Conservation (phyloP, 441 rosid genomes). For the Manihot esculenta region DNA sequence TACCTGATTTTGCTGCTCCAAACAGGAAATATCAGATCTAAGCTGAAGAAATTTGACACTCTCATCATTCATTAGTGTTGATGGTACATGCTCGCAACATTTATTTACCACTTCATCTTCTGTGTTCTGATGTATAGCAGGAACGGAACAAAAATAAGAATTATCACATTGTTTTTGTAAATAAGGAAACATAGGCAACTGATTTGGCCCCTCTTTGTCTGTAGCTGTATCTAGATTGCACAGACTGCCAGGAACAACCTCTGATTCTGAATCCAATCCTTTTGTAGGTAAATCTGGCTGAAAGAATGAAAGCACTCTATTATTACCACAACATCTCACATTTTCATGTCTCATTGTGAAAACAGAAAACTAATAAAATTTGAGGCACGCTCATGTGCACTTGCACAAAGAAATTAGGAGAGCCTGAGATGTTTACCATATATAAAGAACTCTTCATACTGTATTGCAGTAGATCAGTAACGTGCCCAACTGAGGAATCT, state of each 20-base stretch:
- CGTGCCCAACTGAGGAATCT: conserved; percentile 49
- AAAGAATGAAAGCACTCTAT: conserved; percentile 25
- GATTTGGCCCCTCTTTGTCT: conserved; percentile 35
- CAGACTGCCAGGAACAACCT: conserved; percentile 37
- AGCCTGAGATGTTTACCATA: conserved; percentile 46
- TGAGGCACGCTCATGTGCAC: conserved; percentile 3
- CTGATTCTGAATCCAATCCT: conserved; percentile 39
- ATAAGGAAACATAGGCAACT: conserved; percentile 33
- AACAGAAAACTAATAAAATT: conserved; percentile 19
- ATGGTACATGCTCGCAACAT: conserved; percentile 35
- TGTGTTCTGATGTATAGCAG: conserved; percentile 33
- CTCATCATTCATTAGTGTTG: conserved; percentile 41
- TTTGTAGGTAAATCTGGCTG: conserved; percentile 55
- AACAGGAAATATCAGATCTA: conserved; percentile 36
- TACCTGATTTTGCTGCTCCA: conserved; percentile 48
- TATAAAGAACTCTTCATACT: conserved; percentile 41
- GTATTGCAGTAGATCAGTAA: conserved; percentile 36
- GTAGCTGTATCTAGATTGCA: conserved; percentile 42
- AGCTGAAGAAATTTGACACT: conserved; percentile 35
- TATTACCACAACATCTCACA: conserved; percentile 24
- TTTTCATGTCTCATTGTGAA: conserved; percentile 9
- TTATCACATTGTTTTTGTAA: conserved; percentile 30
- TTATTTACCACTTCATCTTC: conserved; percentile 39
- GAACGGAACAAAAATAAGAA: conserved; percentile 32
- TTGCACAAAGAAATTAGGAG: neutral